Base-by-base conservation (phyloP, 306 rosid genomes). In the Cucurbita ficifolia region DNA sequence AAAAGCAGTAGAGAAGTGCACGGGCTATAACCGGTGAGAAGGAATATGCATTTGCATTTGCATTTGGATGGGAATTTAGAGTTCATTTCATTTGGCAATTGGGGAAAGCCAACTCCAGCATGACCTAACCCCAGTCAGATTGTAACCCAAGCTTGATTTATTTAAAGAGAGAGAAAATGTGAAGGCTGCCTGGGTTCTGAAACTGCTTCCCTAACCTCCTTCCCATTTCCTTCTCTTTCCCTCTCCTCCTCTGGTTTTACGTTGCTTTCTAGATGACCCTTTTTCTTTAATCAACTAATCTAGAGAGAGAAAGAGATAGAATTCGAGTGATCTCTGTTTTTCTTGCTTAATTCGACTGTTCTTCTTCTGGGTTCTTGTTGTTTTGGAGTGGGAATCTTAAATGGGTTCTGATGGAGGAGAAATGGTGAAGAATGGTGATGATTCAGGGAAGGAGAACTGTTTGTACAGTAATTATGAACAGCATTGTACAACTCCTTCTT, bases 81-180 rank as follows among this genome's bases (percentile, higher is more conserved):
- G 64, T 59, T 46, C 18, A 75, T 75, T 75, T 75, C 72, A 59
- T 75, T 59, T 60, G 59, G 16, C 33, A 59, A 56, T 64, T 73
- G 57, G 52, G 3, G 5, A 10, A 29, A 6, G 42, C 42, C 16
- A 59, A 61, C 71, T 75, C 22, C 45, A 33, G 48, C 33, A 8
- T 19, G 16, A 75, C 78, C 78, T 75, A 75, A 75, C 78, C 78
- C 48, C 72, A 59, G 78, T 75, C 71, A 61, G 45, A 48, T 14
- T 60, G 71, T 62, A 75, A 75, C 78, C 70, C 46, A 45, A 45
- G 72, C 61, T 75, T 64, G 58, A 24, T 75, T 75, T 68, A 59
- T 75, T 75, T 59, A 75, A 59, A 75, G 78, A 61, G 58, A 45
- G 72, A 75, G 72, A 19, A 60, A 61, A 38, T 10, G 21, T 18